Percentiles rank a stretch among this genome's conserved stretches.
Evolutionary conservation across 2,329 filamentous ascomycete genomes (phyloP).

Genomic region (Aspergillus pseudoglaucus): DNA sequence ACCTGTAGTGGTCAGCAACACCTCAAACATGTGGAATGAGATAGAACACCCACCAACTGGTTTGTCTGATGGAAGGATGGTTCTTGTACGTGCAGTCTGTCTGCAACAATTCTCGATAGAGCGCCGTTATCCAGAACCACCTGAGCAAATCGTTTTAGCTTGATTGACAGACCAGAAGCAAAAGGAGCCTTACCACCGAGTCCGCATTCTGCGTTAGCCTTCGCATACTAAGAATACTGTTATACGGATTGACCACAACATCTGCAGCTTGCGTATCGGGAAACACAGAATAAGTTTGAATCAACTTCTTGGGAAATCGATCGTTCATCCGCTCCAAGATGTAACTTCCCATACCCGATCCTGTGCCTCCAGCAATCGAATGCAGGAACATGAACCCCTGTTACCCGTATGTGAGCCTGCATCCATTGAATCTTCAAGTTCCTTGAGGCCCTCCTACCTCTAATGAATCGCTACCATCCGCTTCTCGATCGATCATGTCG

Average conservation of each 20-base stretch:
- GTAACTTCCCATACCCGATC: constrained; percentile 91
- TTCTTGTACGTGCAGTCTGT: constrained; percentile 88
- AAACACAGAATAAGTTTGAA: constrained; percentile 98
- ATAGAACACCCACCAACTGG: constrained; percentile 59
- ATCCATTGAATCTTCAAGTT: background rate
- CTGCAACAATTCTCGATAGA: constrained; percentile 85
- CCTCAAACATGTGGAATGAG: constrained; percentile 5
- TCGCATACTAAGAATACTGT: constrained; percentile 87
- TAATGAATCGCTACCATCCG: constrained; percentile 93
- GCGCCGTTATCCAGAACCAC: constrained; percentile 94
- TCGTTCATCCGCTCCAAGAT: constrained; percentile 94
- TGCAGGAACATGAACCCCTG: constrained; percentile 97
- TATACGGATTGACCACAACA: constrained; percentile 97
- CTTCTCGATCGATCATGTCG: constrained; percentile 98
- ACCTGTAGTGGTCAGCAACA: constrained; percentile 43
- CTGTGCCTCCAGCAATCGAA: constrained; percentile 94
- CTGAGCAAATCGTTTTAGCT: constrained; percentile 29
- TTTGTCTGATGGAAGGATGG: constrained; percentile 97
- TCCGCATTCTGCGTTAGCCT: constrained; percentile 92
- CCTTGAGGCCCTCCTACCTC: constrained; percentile 51
- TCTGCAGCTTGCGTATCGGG: constrained; percentile 86
- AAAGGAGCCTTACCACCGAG: constrained; percentile 60
- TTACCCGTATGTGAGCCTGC: constrained; percentile 3
- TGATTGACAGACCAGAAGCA: background rate
- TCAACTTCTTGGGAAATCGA: constrained; percentile 96